Conservation (phyloP, 192 early-diverging fungal genomes). For the Umbelopsis sp. region DNA sequence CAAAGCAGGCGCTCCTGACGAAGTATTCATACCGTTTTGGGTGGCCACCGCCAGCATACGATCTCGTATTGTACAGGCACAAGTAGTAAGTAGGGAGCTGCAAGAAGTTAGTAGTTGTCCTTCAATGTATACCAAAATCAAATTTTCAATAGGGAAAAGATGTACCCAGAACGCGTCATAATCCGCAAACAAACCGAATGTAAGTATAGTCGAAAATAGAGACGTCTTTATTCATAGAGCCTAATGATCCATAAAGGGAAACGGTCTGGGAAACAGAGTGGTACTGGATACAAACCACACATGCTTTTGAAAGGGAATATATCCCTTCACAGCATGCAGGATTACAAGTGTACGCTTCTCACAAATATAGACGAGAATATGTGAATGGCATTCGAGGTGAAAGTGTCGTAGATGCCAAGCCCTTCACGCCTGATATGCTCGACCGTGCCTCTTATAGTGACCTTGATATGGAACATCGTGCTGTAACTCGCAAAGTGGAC, state of each 20-base stretch:
- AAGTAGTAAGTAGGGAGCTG: constrained; percentile 33
- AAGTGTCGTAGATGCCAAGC: constrained; percentile 38
- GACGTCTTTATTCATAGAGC: not conserved
- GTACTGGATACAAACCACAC: constrained; percentile 39
- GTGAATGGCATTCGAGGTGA: constrained; percentile 48
- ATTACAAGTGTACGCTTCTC: constrained; percentile 52
- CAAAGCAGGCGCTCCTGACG: constrained; percentile 39
- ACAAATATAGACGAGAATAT: constrained; percentile 52
- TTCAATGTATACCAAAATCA: not conserved
- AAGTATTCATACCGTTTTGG: constrained; percentile 56
- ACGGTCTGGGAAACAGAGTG: constrained; percentile 50
- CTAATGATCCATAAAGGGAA: constrained; percentile 19
- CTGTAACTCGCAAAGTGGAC: constrained; percentile 42
- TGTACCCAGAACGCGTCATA: constrained; percentile 39
- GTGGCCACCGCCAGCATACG: constrained; percentile 47
- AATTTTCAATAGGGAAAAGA: constrained; percentile 42
- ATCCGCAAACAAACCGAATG: constrained; percentile 44
- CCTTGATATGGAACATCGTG: constrained; percentile 6
- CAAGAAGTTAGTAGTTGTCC: not conserved
- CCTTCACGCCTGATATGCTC: constrained; percentile 40
- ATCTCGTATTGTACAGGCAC: constrained; percentile 46
- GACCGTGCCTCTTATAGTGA: constrained; percentile 32
- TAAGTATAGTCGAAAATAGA: not conserved
- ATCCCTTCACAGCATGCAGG: constrained; percentile 36
- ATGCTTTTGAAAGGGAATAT: constrained; percentile 36